A percentile compares a stretch with the other conserved stretches of the same genome.
These are phyloP conservation scores for Candida namnaoensis DNA, from an alignment of 805 yeast species.

Conservation along the genomic window DNA sequence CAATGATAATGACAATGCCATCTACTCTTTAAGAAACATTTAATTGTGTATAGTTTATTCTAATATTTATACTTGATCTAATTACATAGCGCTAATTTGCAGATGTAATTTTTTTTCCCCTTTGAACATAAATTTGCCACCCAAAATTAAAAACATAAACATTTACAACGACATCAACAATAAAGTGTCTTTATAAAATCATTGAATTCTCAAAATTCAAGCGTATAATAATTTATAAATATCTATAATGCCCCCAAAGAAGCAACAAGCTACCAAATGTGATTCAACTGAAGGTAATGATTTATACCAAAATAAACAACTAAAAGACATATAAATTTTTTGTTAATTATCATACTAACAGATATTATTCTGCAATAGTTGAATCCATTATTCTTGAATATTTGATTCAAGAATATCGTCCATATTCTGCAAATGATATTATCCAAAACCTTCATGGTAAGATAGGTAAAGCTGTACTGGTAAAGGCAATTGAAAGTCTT, in stretches of 20 bases:
- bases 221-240: neutral
- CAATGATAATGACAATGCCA: conserved; percentile 80
- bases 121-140: neutral
- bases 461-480: conserved; percentile 24
- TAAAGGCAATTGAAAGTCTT: conserved; percentile 28
- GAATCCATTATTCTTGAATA: conserved; percentile 27
- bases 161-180: neutral
- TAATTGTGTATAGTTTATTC: too few species aligned
- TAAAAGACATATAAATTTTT: too few species aligned
- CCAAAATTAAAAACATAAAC: neutral
- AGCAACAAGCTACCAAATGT: conserved; percentile 3
- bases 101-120: too few species aligned
- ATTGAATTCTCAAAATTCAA: too few species aligned
- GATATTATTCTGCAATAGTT: conserved; percentile 10
- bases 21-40: conserved; percentile 16
- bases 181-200: too few species aligned
- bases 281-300: conserved; percentile 7
- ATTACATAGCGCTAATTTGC: too few species aligned
- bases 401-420: conserved; percentile 34
- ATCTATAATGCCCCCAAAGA: conserved; percentile 5
- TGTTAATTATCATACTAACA: neutral
- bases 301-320: too few species aligned
- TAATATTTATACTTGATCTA: too few species aligned
- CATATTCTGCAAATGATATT: conserved; percentile 39
- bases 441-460: conserved; percentile 34